Conservation (phyloP, 2,329 filamentous ascomycete genomes). For the Ceratocystis papillata region DNA sequence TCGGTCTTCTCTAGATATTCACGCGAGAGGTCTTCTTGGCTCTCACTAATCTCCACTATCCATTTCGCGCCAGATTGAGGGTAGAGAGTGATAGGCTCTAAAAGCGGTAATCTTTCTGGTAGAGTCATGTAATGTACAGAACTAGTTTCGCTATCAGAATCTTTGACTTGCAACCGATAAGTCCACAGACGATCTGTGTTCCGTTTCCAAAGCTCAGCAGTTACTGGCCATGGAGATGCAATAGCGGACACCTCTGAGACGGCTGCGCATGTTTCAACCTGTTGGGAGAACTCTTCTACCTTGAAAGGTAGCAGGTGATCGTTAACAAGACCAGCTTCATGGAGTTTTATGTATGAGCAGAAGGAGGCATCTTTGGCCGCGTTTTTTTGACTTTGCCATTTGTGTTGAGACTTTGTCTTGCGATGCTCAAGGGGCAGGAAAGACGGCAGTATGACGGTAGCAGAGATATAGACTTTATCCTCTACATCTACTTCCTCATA, state of each 20-base stretch:
- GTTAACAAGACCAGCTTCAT: constrained; percentile 61
- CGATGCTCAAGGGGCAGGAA: constrained; percentile 55
- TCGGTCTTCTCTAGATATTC: constrained; percentile 29
- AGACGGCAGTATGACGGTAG: constrained; percentile 59
- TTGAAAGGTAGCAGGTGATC: constrained; percentile 62
- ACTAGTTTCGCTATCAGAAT: constrained; percentile 29
- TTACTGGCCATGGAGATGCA: constrained; percentile 39
- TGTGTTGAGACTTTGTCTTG: constrained; percentile 37
- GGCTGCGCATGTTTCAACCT: constrained; percentile 33
- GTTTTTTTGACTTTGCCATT: constrained; percentile 61
- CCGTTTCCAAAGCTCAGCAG: constrained; percentile 37
- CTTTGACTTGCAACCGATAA: constrained; percentile 32
- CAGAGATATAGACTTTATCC: constrained; percentile 33
- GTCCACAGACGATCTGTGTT: constrained; percentile 25
- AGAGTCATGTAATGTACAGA: constrained; percentile 37
- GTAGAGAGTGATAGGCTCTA: constrained; percentile 35
- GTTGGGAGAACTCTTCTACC: constrained; percentile 32
- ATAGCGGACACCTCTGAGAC: constrained; percentile 33
- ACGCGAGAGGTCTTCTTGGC: neutral
- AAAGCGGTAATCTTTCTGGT: constrained; percentile 35
- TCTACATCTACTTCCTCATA: constrained; percentile 34
- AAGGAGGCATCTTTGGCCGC: constrained; percentile 77
- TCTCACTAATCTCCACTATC: constrained; percentile 31
- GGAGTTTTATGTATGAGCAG: constrained; percentile 61
- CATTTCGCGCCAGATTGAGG: constrained; percentile 33